Evolutionary conservation across 768 basidiomycete genomes (phyloP), one percentile per base, ranked within the genome.

Genomic region (Termitomyces sp.): DNA sequence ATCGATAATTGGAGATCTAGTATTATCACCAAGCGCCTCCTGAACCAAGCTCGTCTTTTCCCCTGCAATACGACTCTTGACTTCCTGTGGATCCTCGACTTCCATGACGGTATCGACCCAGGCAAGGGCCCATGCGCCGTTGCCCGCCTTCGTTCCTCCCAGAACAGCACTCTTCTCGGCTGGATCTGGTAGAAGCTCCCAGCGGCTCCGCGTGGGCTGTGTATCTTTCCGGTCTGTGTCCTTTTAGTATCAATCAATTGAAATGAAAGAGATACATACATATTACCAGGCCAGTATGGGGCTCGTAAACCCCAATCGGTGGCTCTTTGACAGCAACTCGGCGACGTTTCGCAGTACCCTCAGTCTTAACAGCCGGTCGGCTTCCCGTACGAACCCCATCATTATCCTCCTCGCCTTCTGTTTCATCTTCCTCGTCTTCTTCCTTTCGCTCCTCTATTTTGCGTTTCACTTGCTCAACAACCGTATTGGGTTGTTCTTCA

Each of bases 91-190:
- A 35, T 39, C 25, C 49, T 57, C 52, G 5, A 60, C 46, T 43
- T 78, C 75, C 76, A 80, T 77, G 50, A 77, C 63, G 0, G 80
- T 82, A 60, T 91, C 91, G 18, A 91, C 76, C 82, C 87, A 90
- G 4, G 88, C 87, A 47, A 93, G 66, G 0, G 80, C 89, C 92
- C 91, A 93, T 4, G 87, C 89, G 0, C 82, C 84, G 61, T 87
- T 84, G 7, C 92, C 91, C 2, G 80, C 81, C 66, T 88, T 89
- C 0, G 85, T 81, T 2, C 88, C 88, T 0, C 88, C 89, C 7
- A 89, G 71, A 20, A 89, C 70, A 1, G 72, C 73, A 58, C 58
- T 63, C 57, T 77, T 77, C 16, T 69, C 71, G 0, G 63, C 64
- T 0, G 71, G 64, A 56, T 82, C 78, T 7, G 82, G 78, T 9